phyloP scores from a whole-genome alignment of 176 grass and related monocot genomes.

The Tillandsia leiboldiana region DNA sequence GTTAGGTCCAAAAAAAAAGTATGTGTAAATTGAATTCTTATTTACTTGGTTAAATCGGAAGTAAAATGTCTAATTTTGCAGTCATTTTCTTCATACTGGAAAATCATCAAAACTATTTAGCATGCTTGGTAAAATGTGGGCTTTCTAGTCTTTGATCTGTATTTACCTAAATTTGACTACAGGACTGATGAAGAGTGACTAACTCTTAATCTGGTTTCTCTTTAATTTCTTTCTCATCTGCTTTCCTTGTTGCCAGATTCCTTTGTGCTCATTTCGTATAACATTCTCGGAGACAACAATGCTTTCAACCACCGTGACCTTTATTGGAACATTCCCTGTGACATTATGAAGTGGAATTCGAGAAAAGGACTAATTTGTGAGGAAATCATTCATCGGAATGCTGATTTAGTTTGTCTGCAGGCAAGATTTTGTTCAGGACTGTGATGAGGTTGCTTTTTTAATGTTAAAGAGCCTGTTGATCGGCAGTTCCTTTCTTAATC shows the following conservation, averaged over 20 bases:
- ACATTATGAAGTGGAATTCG: constrained; percentile 61
- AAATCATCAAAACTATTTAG: too few species aligned
- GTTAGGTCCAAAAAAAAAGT: too few species aligned
- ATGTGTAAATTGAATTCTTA: too few species aligned
- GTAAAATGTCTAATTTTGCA: too few species aligned
- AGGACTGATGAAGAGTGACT: too few species aligned
- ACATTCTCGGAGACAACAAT: constrained; percentile 80
- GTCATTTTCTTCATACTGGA: too few species aligned
- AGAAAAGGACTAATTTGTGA: constrained; percentile 52
- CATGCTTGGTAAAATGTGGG: too few species aligned
- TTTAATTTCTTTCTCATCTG: constrained; percentile 6
- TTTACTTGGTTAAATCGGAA: too few species aligned
- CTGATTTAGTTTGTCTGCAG: constrained; percentile 85
- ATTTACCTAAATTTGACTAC: too few species aligned
- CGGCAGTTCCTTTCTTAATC: background rate
- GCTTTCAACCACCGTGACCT: constrained; percentile 47
- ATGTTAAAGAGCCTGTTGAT: too few species aligned
- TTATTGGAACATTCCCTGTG: constrained; percentile 51
- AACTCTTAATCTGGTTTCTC: constrained; percentile 11
- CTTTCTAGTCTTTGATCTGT: too few species aligned
- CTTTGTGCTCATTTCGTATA: constrained; percentile 75
- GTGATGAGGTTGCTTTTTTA: background rate
- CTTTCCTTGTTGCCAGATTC: constrained; percentile 28
- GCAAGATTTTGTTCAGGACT: constrained; percentile 27
- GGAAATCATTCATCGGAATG: constrained; percentile 65